phyloP scores from a whole-genome alignment of 305 asterid genomes.

The Ajuga reptans region DNA sequence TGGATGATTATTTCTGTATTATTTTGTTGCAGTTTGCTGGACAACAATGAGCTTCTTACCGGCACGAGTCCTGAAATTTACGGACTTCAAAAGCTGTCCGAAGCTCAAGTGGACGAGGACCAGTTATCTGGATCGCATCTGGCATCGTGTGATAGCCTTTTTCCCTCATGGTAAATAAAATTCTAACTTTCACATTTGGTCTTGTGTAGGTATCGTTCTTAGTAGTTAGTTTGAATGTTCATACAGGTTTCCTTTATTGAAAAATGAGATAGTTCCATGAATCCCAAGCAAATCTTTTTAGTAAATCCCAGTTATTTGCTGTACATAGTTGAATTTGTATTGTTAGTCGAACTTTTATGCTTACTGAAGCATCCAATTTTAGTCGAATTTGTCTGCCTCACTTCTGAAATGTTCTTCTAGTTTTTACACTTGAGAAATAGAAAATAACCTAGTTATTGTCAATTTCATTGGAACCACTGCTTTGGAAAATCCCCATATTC shows the following conservation, averaged over 20 bases:
- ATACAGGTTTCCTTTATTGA: neutral
- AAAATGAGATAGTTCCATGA: neutral
- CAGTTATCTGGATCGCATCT: constrained; percentile 21
- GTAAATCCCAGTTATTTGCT: neutral
- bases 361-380: neutral
- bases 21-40: constrained; percentile 55
- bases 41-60: constrained; percentile 48
- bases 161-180: constrained; percentile 30
- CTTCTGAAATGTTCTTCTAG: neutral
- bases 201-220: neutral
- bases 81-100: constrained; percentile 45
- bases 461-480: neutral
- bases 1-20: neutral
- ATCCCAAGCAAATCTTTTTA: neutral
- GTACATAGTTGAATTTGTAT: neutral
- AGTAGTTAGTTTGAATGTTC: neutral
- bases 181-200: neutral
- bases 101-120: constrained; percentile 44
- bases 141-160: constrained; percentile 20
- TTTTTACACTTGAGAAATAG: neutral
- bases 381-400: neutral
- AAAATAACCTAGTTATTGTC: neutral
- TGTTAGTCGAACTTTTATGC: neutral
- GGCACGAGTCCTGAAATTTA: constrained; percentile 34
- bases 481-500: neutral